Conservation (phyloP, 2,329 filamentous ascomycete genomes). For the Huntiella decipiens region DNA sequence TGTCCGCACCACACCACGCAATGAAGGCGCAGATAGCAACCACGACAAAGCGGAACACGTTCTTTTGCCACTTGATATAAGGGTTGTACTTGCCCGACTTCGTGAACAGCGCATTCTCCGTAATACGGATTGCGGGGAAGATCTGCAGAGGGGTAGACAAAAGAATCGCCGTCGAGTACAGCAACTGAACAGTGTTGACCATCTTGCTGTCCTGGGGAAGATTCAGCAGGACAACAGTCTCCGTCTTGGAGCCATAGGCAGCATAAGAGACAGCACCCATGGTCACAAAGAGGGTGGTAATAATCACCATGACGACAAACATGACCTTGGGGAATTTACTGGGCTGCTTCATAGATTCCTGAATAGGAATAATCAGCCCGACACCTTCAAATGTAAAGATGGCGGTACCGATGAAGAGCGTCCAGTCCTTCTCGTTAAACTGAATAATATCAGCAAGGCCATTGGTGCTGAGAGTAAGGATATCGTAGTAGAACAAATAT, state of each 20-base stretch:
- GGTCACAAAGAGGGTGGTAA: slow-evolving; percentile 73
- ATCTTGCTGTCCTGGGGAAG: slow-evolving; percentile 88
- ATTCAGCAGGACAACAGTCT: slow-evolving; percentile 92
- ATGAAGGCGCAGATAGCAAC: slow-evolving; percentile 72
- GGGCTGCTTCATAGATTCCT: slow-evolving; percentile 88
- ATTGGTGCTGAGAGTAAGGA: slow-evolving; percentile 58
- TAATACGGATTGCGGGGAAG: slow-evolving; percentile 93
- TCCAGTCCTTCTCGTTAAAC: slow-evolving; percentile 89
- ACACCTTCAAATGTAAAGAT: slow-evolving; percentile 99
- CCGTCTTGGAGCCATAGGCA: slow-evolving; percentile 83
- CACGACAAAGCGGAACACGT: slow-evolving; percentile 82
- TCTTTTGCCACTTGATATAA: slow-evolving; percentile 99
- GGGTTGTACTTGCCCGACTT: slow-evolving; percentile 94
- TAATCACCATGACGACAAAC: slow-evolving; percentile 81
- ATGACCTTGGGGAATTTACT: slow-evolving; percentile 81
- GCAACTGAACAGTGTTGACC: slow-evolving; percentile 87
- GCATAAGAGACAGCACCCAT: slow-evolving; percentile 92
- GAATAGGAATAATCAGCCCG: slow-evolving; percentile 91
- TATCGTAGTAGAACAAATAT: slow-evolving; percentile 91
- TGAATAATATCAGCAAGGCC: slow-evolving; percentile 71
- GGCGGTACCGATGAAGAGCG: slow-evolving; percentile 91
- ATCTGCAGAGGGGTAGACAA: slow-evolving; percentile 90
- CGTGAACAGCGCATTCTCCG: slow-evolving; percentile 84
- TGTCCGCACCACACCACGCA: slow-evolving; percentile 79
- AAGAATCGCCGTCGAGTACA: slow-evolving; percentile 95